phyloP scores from a whole-genome alignment of 1,284 basidiomycete species.

The Microbotryomycetes sp. region DNA sequence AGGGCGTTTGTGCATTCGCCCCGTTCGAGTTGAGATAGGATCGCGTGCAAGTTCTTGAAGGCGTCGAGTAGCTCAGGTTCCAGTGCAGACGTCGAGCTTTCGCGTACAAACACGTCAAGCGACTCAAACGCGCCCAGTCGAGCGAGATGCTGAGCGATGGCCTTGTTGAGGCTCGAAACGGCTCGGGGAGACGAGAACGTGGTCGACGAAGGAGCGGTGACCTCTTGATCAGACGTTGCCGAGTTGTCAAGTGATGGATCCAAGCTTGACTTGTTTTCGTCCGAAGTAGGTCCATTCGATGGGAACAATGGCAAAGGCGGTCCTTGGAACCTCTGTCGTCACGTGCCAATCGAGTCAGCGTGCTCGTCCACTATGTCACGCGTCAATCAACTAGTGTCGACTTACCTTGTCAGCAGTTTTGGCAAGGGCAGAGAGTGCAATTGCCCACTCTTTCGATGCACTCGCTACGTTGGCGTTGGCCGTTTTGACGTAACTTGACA shows the following conservation, averaged over 20 bases:
- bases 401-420: slow-evolving; percentile 81
- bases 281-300: too few species aligned
- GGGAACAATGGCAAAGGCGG: too few species aligned
- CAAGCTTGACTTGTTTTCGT: too few species aligned
- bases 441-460: slow-evolving; percentile 77
- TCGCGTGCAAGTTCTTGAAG: slow-evolving; percentile 57
- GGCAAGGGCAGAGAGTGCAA: slow-evolving; percentile 64
- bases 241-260: too few species aligned
- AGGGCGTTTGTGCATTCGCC: slow-evolving; percentile 68
- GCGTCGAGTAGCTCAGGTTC: slow-evolving; percentile 41
- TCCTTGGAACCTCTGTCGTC: too few species aligned
- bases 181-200: slow-evolving; percentile 61
- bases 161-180: slow-evolving; percentile 59
- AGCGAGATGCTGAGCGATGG: slow-evolving; percentile 67
- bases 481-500: slow-evolving; percentile 18
- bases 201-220: slow-evolving; percentile 58
- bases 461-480: slow-evolving; percentile 54
- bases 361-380: too few species aligned
- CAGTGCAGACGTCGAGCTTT: slow-evolving; percentile 36
- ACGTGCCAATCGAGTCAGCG: too few species aligned
- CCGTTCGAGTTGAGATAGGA: slow-evolving; percentile 60
- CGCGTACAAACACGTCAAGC: slow-evolving; percentile 58
- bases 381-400: background rate
- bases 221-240: too few species aligned
- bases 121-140: slow-evolving; percentile 70